Evolutionary conservation across 495 filamentous ascomycete species (phyloP), one percentile per base, ranked within the genome.

Genomic region (Neurospora sublineolata): DNA sequence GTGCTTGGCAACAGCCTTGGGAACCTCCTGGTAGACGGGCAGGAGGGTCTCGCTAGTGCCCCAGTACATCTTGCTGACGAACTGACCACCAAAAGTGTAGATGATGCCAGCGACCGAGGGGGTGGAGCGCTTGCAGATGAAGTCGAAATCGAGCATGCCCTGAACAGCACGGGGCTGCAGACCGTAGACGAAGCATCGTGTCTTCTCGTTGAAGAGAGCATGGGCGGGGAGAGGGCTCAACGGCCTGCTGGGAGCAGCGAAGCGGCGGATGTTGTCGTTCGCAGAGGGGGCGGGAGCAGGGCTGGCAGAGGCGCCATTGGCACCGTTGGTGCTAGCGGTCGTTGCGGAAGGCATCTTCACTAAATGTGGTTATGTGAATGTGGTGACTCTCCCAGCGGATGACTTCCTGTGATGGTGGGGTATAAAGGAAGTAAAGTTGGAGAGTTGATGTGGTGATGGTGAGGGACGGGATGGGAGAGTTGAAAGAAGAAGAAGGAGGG

Each of bases 1-100:
- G 88, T 99, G 95, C 89, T 99, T 99, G 81, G 91, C 91, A 80
- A 97, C 90, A 73, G 95, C 95, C 87, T 97, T 97, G 78, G 88
- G 84, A 40, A 94, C 93, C 75, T 92, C 89, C 85, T 99, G 94
- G 88, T 99, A 99, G 80, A 99, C 95, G 69, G 96, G 96, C 70
- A 99, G 92, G 42, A 99, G 91, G 64, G 95, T 99, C 88, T 99
- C 95, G 84, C 94, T 97, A 74, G 95, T 99, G 78, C 95, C 95
- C 95, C 95, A 99, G 90, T 99, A 97, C 95, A 99, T 99, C 90
- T 99, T 99, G 88, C 94, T 97, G 76, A 99, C 96, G 89, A 98
- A 99, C 82, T 99, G 95, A 70, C 95, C 95, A 83, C 95, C 95
- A 80, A 99, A 99, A 76, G 95, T 97, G 87, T 99, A 99, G 86